phyloP scores from a whole-genome alignment of 331 rosid species.

The Saraca asoca region DNA sequence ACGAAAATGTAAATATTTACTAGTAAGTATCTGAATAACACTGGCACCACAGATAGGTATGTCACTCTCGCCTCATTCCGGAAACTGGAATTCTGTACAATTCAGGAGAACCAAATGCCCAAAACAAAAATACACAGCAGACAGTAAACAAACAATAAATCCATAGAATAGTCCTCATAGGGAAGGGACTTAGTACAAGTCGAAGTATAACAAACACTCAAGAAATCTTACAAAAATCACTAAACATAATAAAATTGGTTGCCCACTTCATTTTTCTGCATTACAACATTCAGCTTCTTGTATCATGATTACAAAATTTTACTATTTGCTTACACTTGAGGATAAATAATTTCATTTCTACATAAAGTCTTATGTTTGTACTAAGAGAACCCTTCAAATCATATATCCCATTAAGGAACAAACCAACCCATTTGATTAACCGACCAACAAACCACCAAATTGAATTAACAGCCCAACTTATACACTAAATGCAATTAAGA shows the following conservation, averaged over 20 bases:
- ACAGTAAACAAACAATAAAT: too few species aligned
- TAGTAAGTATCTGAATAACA: too few species aligned
- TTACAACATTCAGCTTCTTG: conserved; percentile 5
- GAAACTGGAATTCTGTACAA: too few species aligned
- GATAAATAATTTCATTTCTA: conserved; percentile 41
- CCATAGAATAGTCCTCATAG: too few species aligned
- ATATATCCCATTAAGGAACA: conserved; percentile 20
- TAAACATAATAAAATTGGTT: conserved; percentile 4
- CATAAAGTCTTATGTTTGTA: conserved; percentile 34
- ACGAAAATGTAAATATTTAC: too few species aligned
- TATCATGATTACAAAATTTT: conserved; percentile 29
- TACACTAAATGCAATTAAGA: conserved; percentile 15
- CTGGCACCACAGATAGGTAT: too few species aligned
- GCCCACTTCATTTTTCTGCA: conserved; percentile 22
- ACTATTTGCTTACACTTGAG: conserved; percentile 25
- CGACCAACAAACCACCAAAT: conserved; percentile 30
- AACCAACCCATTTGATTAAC: too few species aligned
- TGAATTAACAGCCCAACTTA: conserved; percentile 31
- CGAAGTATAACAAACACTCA: too few species aligned
- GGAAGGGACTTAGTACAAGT: too few species aligned
- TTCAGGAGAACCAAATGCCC: too few species aligned
- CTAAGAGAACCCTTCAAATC: conserved; percentile 22
- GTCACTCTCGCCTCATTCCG: too few species aligned
- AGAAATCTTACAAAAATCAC: not conserved
- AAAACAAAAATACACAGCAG: too few species aligned